Evolutionary conservation across 2,329 filamentous ascomycete genomes (phyloP).

Genomic region (Fusarium keratoplasticum): DNA sequence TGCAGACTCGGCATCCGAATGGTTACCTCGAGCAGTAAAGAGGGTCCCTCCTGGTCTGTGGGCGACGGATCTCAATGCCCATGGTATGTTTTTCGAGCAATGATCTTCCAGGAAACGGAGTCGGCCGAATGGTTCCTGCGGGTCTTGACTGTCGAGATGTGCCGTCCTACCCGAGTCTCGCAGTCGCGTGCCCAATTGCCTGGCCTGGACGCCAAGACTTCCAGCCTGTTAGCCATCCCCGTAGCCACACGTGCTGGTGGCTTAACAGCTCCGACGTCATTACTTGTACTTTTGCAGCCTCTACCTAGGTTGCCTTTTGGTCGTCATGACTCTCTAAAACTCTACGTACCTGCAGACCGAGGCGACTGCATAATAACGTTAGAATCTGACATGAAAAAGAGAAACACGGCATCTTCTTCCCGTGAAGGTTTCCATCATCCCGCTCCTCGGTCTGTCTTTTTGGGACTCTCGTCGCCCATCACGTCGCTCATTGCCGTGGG

Average conservation of each 20-base stretch:
- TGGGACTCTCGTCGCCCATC: not conserved
- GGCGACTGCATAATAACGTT: not conserved
- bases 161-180: conserved; percentile 38
- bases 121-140: conserved; percentile 33
- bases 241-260: conserved; percentile 29
- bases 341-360: not conserved
- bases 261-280: conserved; percentile 14
- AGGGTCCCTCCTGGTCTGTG: conserved; percentile 5
- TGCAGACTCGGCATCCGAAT: conserved; percentile 1
- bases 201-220: not conserved
- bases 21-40: conserved; percentile 6
- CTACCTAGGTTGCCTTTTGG: not conserved
- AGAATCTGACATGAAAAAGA: not conserved
- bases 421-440: not conserved
- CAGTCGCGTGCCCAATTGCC: conserved; percentile 26
- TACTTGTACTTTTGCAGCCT: not conserved
- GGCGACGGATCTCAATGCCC: conserved; percentile 2
- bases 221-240: not conserved
- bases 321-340: not conserved
- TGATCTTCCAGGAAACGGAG: conserved; percentile 29
- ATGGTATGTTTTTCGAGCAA: conserved; percentile 26
- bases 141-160: conserved; percentile 25
- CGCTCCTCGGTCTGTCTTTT: not conserved
- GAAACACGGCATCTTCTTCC: not conserved
- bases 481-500: not conserved